Base-by-base conservation (phyloP, 352 stramenopile species). In the Phytopythium chamaehyphon region DNA sequence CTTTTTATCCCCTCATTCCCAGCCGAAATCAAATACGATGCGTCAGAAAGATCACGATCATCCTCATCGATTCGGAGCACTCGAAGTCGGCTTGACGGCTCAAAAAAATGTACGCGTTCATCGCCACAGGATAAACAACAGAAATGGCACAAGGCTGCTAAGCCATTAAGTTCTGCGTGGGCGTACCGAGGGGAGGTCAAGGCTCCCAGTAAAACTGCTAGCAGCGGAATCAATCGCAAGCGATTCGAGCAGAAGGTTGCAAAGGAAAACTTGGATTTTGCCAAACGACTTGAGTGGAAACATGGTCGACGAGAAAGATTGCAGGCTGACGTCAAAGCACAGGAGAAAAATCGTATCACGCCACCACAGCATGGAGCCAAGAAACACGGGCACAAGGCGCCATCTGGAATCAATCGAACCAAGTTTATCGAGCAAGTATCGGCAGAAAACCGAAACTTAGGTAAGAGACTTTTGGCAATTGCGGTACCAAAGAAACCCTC, bases 201-300 rank as follows among this genome's bases (percentile, higher is more conserved):
- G 23, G 39, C 48, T 3, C 21, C 47, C 5, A 55, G 38, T 23
- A 57, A 57, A 23, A 64, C 65, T 9, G 85, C 73, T 45, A 86
- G 75, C 53, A 89, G 75, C 39, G 57, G 45, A 21, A 77, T 87
- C 39, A 87, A 89, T 51, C 66, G 78, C 12, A 57, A 58, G 16
- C 57, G 59, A 23, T 82, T 86, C 46, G 75, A 78, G 51, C 74
- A 77, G 31, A 61, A 89, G 40, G 40, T 89, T 5, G 73, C 73
- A 6, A 54, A 57, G 16, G 73, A 89, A 12, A 89, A 89, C 55
- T 59, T 60, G 19, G 80, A 70, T 18, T 71, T 85, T 19, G 71
- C 73, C 19, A 87, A 82, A 50, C 65, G 67, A 9, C 40, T 83
- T 14, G 66, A 80, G 55, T 71, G 66, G 58, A 55, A 71, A 44